Evolutionary conservation across 2,329 filamentous ascomycete species (phyloP), one percentile per base, ranked within the genome.

Genomic region (Fusarium incarnatum): DNA sequence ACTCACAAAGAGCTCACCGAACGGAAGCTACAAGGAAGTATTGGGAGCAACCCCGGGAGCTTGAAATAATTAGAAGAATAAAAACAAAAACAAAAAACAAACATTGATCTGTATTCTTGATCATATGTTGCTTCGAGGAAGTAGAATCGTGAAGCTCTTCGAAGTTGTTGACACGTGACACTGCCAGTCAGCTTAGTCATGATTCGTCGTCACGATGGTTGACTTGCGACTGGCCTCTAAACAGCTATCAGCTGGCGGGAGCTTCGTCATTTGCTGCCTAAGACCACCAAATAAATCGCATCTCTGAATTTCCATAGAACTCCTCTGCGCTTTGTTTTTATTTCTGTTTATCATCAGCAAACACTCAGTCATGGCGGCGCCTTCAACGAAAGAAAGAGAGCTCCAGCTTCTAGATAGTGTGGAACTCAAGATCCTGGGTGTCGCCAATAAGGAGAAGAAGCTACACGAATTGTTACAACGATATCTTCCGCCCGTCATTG

Each of bases 391-490:
- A 80, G 85, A 91, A 79, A 89, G 90, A 67, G 94, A 97, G 86
- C 85, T 97, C 72, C 88, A 89, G 71, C 88, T 98, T 67, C 88
- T 97, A 55, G 92, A 92, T 75, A 95, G 93, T 77, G 91, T 97
- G 47, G 94, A 97, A 79, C 89, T 96, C 77, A 88, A 91, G 69
- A 96, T 98, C 75, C 78, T 89, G 18, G 91, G 89, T 28, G 88
- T 95, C 55, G 92, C 94, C 28, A 92, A 94, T 73, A 91, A 94
- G 54, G 95, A 98, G 78, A 85, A 89, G 68, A 97, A 95, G 81
- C 87, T 99, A 2, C 89, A 95, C 78, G 83, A 89, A 25, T 84
- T 96, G 18, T 85, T 99, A 20, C 89, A 92, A 75, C 90, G 88
- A 44, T 98, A 95, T 77, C 85, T 99, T 27, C 84, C 92, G 6